Evolutionary conservation across 2,329 filamentous ascomycete species (phyloP).

Genomic region (Falciphora oryzae): DNA sequence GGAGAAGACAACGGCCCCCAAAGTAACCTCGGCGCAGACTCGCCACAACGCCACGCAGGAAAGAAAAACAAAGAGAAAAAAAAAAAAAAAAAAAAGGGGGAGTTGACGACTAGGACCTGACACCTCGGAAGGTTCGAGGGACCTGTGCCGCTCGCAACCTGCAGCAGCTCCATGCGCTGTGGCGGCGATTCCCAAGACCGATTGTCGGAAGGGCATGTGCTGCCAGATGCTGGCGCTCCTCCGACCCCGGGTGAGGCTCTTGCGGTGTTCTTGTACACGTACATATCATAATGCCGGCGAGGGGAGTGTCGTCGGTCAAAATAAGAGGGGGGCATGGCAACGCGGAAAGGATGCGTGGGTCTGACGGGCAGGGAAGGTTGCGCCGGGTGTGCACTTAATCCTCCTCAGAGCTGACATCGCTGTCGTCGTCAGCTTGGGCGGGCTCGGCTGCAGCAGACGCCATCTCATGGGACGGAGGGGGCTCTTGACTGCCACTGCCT

Average conservation of each 20-base stretch:
- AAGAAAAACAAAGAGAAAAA: neutral
- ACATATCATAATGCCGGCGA: neutral
- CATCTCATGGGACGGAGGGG: slow-evolving; percentile 31
- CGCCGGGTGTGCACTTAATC: slow-evolving; percentile 20
- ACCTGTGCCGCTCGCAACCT: neutral
- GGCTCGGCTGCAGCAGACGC: slow-evolving; percentile 23
- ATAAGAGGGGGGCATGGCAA: neutral
- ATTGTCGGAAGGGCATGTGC: neutral
- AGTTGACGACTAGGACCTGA: neutral
- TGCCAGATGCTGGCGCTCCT: neutral
- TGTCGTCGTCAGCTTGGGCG: slow-evolving; percentile 49
- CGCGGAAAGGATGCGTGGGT: neutral
- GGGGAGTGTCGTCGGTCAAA: neutral
- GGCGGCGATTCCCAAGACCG: neutral
- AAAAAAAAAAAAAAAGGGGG: neutral
- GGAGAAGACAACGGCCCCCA: neutral
- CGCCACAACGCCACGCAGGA: neutral
- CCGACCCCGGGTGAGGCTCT: neutral
- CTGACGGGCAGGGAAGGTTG: neutral
- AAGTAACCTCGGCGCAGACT: neutral
- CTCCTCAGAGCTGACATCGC: slow-evolving; percentile 40
- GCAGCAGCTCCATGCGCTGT: neutral
- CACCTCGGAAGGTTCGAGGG: neutral
- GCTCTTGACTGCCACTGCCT: slow-evolving; percentile 42
- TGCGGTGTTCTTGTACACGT: neutral